Percentiles rank a stretch among this genome's conserved stretches.
phyloP scores from a whole-genome alignment of 345 rosid genomes.

The Balakata baccata region DNA sequence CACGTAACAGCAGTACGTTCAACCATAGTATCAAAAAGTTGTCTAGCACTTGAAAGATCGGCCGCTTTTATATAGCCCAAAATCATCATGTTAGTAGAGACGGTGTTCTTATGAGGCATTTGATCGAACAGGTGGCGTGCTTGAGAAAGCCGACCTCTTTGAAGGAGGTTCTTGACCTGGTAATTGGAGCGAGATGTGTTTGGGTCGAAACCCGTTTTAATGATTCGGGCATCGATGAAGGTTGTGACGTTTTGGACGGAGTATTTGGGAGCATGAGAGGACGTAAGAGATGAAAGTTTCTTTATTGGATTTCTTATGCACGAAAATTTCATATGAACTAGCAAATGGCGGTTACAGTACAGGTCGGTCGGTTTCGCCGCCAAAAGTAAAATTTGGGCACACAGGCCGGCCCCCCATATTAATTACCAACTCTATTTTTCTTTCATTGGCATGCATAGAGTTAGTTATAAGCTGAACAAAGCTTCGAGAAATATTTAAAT shows the following conservation, averaged over 20 bases:
- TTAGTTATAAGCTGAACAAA: too few species aligned
- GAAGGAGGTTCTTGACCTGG: conserved; percentile 30
- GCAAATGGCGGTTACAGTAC: too few species aligned
- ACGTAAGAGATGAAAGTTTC: conserved; percentile 20
- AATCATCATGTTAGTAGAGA: conserved; percentile 61
- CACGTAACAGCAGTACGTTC: conserved; percentile 65
- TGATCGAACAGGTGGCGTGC: conserved; percentile 76
- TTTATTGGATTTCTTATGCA: conserved; percentile 15
- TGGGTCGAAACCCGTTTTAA: conserved; percentile 77
- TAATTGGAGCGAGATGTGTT: conserved; percentile 60
- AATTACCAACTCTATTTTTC: too few species aligned
- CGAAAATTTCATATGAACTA: conserved; percentile 25
- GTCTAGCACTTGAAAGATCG: conserved; percentile 47
- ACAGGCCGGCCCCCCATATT: too few species aligned
- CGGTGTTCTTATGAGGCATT: conserved; percentile 67
- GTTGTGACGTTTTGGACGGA: conserved; percentile 19
- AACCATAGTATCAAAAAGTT: conserved; percentile 49
- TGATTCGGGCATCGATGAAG: conserved; percentile 56
- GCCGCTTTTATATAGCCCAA: conserved; percentile 59
- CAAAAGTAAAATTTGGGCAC: too few species aligned
- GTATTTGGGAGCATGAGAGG: conserved; percentile 10
- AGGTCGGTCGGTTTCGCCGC: too few species aligned
- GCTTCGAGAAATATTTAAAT: too few species aligned
- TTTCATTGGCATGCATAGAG: too few species aligned
- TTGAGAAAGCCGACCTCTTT: conserved; percentile 37